Conservation (phyloP, 306 rosid genomes). For the Castanea sativa region DNA sequence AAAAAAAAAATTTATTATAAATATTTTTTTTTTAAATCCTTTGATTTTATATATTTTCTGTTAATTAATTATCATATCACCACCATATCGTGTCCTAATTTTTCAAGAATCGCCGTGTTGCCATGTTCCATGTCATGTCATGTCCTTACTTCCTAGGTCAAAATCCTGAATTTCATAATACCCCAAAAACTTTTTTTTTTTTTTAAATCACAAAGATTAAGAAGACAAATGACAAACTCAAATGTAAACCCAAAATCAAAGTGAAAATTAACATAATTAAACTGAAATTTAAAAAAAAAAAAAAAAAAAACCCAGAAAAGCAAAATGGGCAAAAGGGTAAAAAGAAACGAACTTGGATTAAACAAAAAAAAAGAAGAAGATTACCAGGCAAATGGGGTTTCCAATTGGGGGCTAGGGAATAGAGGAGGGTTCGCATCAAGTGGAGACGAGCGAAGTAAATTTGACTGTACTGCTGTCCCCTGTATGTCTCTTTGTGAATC, state of each 20-base stretch:
- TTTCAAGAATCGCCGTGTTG: too few relatives aligned
- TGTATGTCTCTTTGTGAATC: slow-evolving; percentile 60
- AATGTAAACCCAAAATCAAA: slow-evolving; percentile 1
- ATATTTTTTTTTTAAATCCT: too few relatives aligned
- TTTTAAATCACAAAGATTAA: background rate
- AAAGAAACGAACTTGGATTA: background rate
- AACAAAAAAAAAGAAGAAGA: background rate
- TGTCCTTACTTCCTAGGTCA: too few relatives aligned
- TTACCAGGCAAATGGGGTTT: slow-evolving; percentile 75
- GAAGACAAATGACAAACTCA: background rate
- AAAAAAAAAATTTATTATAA: too few relatives aligned
- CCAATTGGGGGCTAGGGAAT: slow-evolving; percentile 67
- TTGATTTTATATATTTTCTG: too few relatives aligned
- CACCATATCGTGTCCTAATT: too few relatives aligned
- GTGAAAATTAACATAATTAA: background rate
- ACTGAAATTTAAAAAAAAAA: background rate
- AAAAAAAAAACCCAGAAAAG: background rate
- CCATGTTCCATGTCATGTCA: too few relatives aligned
- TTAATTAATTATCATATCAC: too few relatives aligned
- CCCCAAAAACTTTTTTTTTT: background rate
- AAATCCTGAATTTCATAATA: background rate
- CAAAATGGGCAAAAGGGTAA: background rate
- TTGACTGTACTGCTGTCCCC: slow-evolving; percentile 90
- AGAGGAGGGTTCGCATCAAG: slow-evolving; percentile 73
- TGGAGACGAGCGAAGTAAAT: slow-evolving; percentile 85